Evolutionary conservation across 2,329 filamentous ascomycete genomes (phyloP), one percentile per base, ranked within the genome.

Genomic region (Aspergillus novofumigatus): DNA sequence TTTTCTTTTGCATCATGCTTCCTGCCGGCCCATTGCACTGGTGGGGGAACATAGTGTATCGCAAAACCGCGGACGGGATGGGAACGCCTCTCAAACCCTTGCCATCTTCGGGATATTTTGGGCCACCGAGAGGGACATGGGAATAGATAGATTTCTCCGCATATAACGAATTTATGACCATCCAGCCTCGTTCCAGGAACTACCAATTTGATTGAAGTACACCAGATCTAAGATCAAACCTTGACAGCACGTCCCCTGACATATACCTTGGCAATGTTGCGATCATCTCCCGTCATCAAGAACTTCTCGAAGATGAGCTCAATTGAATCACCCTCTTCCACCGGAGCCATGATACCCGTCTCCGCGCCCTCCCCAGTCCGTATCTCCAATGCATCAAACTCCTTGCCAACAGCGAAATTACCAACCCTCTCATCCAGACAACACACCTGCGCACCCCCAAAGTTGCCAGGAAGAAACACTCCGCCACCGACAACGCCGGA

Each of bases 271-370:
- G 67, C 65, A 52, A 87, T 83, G 61, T 87, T 87, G 4, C 85
- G 75, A 65, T 88, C 85, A 65, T 87, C 85, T 0, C 83, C 85
- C 2, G 84, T 86, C 83, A 87, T 86, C 29, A 87, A 62, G 58
- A 85, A 87, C 73, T 87, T 87, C 55, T 87, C 83, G 57, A 86
- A 82, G 20, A 85, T 72, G 0, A 72, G 79, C 50, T 69, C 65
- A 0, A 72, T 44, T 0, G 70, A 71, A 52, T 87, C 84, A 0
- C 70, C 72, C 0, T 81, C 78, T 59, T 86, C 80, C 0, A 82
- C 64, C 10, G 81, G 79, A 0, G 83, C 78, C 75, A 83, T 85
- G 1, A 81, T 70, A 45, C 11, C 21, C 0, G 80, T 79, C 17
- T 70, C 70, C 55, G 48, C 42, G 1, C 55, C 65, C 29, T 59